These are phyloP conservation scores for Boehmeria nivea DNA, from an alignment of 306 rosid species.

Conservation along the genomic window DNA sequence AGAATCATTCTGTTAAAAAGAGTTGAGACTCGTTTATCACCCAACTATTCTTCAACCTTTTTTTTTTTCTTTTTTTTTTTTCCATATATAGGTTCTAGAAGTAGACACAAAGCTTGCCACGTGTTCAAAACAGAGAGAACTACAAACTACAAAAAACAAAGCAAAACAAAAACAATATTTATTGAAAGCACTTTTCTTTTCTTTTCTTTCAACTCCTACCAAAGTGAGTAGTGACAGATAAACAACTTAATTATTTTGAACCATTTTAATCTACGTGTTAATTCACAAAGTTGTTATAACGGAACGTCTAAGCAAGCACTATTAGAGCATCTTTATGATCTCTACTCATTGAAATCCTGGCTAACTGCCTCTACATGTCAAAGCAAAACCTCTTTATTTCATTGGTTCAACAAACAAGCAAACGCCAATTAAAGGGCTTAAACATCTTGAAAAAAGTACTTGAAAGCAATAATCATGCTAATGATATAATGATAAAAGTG, in stretches of 20 bases:
- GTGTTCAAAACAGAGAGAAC: background rate
- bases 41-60: background rate
- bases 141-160: background rate
- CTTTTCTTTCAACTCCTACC: no score
- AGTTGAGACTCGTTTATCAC: slow-evolving; percentile 1
- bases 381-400: slow-evolving; percentile 13
- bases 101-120: background rate
- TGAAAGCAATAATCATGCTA: background rate
- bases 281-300: no score
- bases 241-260: no score
- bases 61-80: no score
- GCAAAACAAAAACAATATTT: no score
- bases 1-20: slow-evolving; percentile 7
- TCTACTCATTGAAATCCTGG: slow-evolving; percentile 23
- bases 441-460: background rate
- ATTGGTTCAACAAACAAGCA: slow-evolving; percentile 7
- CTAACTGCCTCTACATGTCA: no score
- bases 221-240: no score
- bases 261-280: no score
- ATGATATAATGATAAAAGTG: background rate
- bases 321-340: no score
- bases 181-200: no score
- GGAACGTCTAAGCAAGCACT: no score
- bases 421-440: background rate
- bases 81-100: slow-evolving; percentile 12